Conservation (phyloP, 176 grass and related monocot species). For the Oryza coarctata region DNA sequence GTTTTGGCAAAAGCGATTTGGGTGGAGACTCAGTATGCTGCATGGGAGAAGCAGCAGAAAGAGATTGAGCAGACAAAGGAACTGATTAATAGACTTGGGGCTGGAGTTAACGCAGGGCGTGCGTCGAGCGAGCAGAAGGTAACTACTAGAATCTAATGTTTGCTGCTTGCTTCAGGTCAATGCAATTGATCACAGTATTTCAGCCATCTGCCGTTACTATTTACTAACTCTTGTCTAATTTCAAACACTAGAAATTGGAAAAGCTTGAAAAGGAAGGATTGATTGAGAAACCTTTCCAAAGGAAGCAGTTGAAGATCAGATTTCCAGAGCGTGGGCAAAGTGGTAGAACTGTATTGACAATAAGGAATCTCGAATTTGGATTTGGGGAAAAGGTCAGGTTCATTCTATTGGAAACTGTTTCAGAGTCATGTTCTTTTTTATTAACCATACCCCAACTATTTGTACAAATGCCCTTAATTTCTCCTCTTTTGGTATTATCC, state of each 20-base stretch:
- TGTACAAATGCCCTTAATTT: not conserved
- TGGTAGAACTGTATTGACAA: conserved; percentile 63
- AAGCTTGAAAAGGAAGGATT: conserved; percentile 96
- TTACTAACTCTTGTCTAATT: conserved; percentile 33
- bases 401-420: conserved; percentile 10
- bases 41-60: conserved; percentile 98
- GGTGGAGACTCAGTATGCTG: conserved; percentile 69
- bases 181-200: not conserved
- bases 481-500: conserved; percentile 16
- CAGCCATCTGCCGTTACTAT: not conserved
- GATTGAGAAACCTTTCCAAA: conserved; percentile 91
- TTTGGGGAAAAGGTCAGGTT: conserved; percentile 75
- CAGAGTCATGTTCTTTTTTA: not conserved
- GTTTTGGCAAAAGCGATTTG: conserved; percentile 72
- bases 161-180: not conserved
- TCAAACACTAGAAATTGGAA: conserved; percentile 83
- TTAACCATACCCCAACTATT: not conserved
- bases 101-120: conserved; percentile 88
- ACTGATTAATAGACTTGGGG: conserved; percentile 87
- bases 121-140: conserved; percentile 98
- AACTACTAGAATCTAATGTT: conserved; percentile 16
- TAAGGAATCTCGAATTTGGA: conserved; percentile 83
- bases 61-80: conserved; percentile 95
- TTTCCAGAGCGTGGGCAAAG: conserved; percentile 91
- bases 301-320: conserved; percentile 94